Conservation (phyloP, 768 basidiomycete genomes). For the Pholiota conissans region DNA sequence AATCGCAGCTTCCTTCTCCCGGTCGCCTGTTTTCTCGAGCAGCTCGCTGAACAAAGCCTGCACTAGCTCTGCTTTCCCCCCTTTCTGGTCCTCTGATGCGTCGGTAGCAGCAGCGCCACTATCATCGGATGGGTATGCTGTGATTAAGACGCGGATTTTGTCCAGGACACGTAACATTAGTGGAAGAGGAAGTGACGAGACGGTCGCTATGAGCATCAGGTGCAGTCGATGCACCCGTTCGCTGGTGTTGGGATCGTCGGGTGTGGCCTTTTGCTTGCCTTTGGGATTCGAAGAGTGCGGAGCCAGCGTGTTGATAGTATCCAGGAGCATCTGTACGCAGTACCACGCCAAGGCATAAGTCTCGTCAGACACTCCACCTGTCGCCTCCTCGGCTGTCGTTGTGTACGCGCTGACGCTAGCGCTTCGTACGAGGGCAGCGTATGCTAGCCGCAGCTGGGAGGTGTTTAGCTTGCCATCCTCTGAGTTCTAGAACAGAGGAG, state of each 20-base stretch:
- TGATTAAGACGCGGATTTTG: slow-evolving; percentile 39
- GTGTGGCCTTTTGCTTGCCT: slow-evolving; percentile 20
- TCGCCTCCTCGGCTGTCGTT: not conserved
- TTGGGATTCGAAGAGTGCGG: slow-evolving; percentile 12
- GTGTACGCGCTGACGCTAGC: slow-evolving; percentile 44
- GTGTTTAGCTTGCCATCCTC: slow-evolving; percentile 58
- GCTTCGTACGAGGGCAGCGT: slow-evolving; percentile 65
- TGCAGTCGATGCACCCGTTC: slow-evolving; percentile 55
- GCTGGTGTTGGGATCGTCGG: slow-evolving; percentile 12
- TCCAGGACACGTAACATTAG: slow-evolving; percentile 58
- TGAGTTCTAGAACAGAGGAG: too few species aligned
- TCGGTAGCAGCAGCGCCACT: slow-evolving; percentile 8
- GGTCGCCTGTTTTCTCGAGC: slow-evolving; percentile 62
- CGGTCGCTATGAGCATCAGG: slow-evolving; percentile 62
- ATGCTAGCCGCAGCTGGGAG: slow-evolving; percentile 72
- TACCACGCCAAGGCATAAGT: slow-evolving; percentile 61
- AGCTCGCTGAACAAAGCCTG: slow-evolving; percentile 65
- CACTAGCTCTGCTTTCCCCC: slow-evolving; percentile 44
- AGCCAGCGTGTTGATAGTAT: slow-evolving; percentile 38
- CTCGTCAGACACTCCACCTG: slow-evolving; percentile 19
- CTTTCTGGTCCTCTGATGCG: slow-evolving; percentile 8
- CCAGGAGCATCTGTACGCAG: slow-evolving; percentile 59
- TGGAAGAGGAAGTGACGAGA: slow-evolving; percentile 59
- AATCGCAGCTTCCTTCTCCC: slow-evolving; percentile 66
- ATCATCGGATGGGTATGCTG: slow-evolving; percentile 23